phyloP scores from a whole-genome alignment of 306 rosid genomes.

The Rubus idaeus region DNA sequence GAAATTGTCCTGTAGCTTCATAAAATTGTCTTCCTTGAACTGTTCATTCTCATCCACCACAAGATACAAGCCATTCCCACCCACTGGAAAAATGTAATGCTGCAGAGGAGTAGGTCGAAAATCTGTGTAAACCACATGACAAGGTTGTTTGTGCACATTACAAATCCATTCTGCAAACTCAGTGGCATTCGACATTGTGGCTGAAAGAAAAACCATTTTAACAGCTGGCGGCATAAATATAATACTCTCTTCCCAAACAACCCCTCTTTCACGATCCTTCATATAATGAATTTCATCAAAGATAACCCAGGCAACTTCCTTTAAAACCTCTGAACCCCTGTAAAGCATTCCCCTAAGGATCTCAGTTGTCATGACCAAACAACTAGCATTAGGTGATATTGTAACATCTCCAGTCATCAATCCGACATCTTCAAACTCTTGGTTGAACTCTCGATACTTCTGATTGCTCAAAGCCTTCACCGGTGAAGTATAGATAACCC shows the following conservation, averaged over 20 bases:
- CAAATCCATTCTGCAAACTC: conserved; percentile 98
- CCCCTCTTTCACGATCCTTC: conserved; percentile 97
- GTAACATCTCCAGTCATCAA: conserved; percentile 98
- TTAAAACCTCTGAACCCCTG: conserved; percentile 84
- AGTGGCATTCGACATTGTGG: conserved; percentile 95
- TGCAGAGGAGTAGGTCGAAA: conserved; percentile 92
- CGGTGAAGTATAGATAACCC: conserved; percentile 91
- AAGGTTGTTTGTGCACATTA: conserved; percentile 84
- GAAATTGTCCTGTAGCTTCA: conserved; percentile 72
- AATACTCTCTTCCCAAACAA: conserved; percentile 99
- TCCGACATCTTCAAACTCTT: conserved; percentile 85
- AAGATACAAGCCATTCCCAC: conserved; percentile 82
- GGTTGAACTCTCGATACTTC: conserved; percentile 81
- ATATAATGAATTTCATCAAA: conserved; percentile 95
- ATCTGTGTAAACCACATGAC: conserved; percentile 96
- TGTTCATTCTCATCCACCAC: conserved; percentile 85
- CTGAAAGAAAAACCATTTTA: conserved; percentile 92
- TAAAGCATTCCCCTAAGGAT: conserved; percentile 94
- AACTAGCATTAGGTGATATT: conserved; percentile 78
- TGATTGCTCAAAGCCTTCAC: conserved; percentile 91
- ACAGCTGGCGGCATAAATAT: conserved; percentile 86
- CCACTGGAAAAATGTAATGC: conserved; percentile 80
- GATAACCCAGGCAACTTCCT: conserved; percentile 96
- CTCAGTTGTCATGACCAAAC: conserved; percentile 91
- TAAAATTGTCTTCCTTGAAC: conserved; percentile 79